These are phyloP conservation scores for Marasmius oreades DNA, from an alignment of 1,284 basidiomycete species.

Conservation along the genomic window DNA sequence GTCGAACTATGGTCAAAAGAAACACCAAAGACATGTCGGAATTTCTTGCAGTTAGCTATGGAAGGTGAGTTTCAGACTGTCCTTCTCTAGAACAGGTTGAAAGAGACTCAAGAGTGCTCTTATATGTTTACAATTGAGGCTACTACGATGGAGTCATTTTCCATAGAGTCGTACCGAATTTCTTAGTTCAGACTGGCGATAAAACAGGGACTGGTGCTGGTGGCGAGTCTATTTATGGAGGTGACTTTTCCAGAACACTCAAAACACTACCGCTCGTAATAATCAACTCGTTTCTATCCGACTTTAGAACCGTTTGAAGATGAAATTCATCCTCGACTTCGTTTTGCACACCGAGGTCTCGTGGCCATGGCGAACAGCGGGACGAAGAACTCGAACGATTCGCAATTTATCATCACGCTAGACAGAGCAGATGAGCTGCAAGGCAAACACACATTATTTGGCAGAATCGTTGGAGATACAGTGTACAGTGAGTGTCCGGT, in stretches of 20 bases:
- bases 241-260: conserved; percentile 40
- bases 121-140: too few species aligned
- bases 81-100: background rate
- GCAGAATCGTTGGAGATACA: conserved; percentile 77
- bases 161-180: conserved; percentile 84
- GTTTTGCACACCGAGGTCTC: conserved; percentile 82
- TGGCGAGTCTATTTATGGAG: conserved; percentile 90
- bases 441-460: conserved; percentile 87
- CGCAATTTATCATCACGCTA: conserved; percentile 92
- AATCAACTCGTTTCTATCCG: background rate
- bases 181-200: conserved; percentile 96
- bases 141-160: conserved; percentile 96
- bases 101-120: too few species aligned
- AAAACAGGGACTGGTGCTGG: conserved; percentile 88
- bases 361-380: conserved; percentile 95
- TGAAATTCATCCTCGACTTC: conserved; percentile 89
- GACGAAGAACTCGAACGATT: conserved; percentile 79
- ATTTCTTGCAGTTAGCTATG: conserved; percentile 87
- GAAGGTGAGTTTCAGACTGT: conserved; percentile 54
- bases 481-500: conserved; percentile 70
- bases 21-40: conserved; percentile 90
- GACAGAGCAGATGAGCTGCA: conserved; percentile 87
- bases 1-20: conserved; percentile 97
- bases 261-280: background rate
- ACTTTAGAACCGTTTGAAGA: conserved; percentile 81